A percentile compares a stretch with the other conserved stretches of the same genome.
Conservation (phyloP, 2,329 filamentous ascomycete genomes). For the Epichloe gansuensis region DNA sequence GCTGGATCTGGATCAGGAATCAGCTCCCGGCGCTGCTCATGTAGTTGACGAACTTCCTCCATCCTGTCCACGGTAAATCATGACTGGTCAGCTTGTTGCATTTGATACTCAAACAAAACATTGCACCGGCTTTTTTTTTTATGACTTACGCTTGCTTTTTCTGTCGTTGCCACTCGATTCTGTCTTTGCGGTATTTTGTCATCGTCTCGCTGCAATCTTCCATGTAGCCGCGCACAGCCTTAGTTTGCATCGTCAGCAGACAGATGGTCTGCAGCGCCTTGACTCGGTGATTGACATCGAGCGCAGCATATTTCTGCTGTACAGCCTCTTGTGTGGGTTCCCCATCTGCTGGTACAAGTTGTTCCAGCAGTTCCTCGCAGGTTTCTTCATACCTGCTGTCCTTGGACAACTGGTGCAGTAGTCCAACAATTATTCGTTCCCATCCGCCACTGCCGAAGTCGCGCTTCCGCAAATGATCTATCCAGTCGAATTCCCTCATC, state of each 20-base stretch:
- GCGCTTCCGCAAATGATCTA: constrained; percentile 68
- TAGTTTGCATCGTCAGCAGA: constrained; percentile 76
- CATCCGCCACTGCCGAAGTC: constrained; percentile 84
- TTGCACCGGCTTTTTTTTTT: neutral
- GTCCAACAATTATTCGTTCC: constrained; percentile 78
- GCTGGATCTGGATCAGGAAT: constrained; percentile 60
- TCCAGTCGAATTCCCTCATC: constrained; percentile 66
- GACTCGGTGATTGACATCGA: constrained; percentile 76
- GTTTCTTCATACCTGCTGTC: constrained; percentile 54
- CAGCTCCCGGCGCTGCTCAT: constrained; percentile 61
- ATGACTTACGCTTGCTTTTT: constrained; percentile 52
- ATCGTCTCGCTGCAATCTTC: constrained; percentile 87
- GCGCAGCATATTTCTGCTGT: constrained; percentile 54
- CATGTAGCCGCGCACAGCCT: constrained; percentile 76
- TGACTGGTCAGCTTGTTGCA: neutral
- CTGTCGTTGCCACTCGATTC: constrained; percentile 81
- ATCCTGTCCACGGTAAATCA: constrained; percentile 30
- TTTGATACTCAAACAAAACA: neutral
- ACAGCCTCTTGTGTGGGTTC: constrained; percentile 69
- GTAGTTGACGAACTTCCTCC: constrained; percentile 58
- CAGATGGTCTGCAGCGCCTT: constrained; percentile 74
- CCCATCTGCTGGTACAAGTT: constrained; percentile 67
- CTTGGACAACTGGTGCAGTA: constrained; percentile 75
- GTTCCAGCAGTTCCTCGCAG: constrained; percentile 68
- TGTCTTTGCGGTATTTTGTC: constrained; percentile 90